Conservation (phyloP, 129 eudicot genomes). For the Centella asiatica region DNA sequence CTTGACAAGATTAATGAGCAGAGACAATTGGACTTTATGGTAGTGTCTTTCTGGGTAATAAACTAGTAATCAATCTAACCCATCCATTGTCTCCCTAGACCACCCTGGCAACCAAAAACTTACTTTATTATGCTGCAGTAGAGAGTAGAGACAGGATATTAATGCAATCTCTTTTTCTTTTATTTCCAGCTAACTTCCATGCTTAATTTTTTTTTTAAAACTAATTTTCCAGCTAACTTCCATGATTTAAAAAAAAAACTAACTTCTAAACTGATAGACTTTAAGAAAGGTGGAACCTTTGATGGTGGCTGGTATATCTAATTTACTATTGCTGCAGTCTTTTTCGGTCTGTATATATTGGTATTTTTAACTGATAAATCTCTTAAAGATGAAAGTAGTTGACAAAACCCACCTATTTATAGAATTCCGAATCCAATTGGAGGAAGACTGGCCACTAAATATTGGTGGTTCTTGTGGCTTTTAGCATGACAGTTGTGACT, state of each 20-base stretch:
- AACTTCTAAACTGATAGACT: no score
- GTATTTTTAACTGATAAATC: conserved; percentile 8
- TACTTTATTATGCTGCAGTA: conserved; percentile 12
- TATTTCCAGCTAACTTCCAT: conserved; percentile 17
- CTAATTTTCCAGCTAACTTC: conserved; percentile 19
- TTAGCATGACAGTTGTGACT: conserved; percentile 23
- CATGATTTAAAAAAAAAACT: no score
- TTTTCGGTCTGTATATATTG: conserved; percentile 25
- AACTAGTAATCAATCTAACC: conserved; percentile 14
- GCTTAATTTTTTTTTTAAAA: no score
- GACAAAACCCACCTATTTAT: conserved; percentile 31
- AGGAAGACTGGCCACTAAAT: conserved; percentile 50
- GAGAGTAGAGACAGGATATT: conserved; percentile 24
- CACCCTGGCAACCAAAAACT: conserved; percentile 11
- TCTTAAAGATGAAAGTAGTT: conserved; percentile 12
- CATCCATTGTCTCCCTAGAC: conserved; percentile 17
- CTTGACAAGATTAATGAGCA: neutral
- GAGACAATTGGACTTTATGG: neutral
- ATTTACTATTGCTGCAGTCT: conserved; percentile 34
- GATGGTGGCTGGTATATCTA: neutral
- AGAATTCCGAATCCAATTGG: conserved; percentile 42
- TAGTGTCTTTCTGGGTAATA: neutral
- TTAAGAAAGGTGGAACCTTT: conserved; percentile 10
- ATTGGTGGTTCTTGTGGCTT: conserved; percentile 57
- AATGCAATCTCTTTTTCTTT: conserved; percentile 8